phyloP scores from a whole-genome alignment of 2,329 filamentous ascomycete genomes.

The Pestalotiopsis sp. region DNA sequence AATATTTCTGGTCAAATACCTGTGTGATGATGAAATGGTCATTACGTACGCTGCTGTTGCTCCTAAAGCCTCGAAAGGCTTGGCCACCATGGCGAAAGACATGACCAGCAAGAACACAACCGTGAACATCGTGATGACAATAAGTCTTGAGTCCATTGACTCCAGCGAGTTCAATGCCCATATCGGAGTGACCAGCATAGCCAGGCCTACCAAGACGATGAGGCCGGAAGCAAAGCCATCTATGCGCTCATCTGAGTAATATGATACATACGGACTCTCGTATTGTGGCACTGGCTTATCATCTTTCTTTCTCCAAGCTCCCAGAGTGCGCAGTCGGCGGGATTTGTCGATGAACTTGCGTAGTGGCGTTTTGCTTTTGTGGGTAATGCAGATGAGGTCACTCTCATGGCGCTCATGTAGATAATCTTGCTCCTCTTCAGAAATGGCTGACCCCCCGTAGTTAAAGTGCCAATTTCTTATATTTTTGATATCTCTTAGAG shows the following conservation, averaged over 20 bases:
- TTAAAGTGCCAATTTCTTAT: conserved; percentile 25
- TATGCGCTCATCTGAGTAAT: conserved; percentile 15
- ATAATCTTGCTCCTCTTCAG: conserved; percentile 18
- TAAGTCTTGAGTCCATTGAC: conserved; percentile 22
- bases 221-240: conserved; percentile 23
- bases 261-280: conserved; percentile 1
- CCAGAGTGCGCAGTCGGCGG: conserved; percentile 16
- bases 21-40: no score
- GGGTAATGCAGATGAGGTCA: conserved; percentile 1
- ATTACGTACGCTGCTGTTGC: conserved; percentile 14
- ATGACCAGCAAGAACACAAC: conserved; percentile 18
- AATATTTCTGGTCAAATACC: no score
- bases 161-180: conserved; percentile 29
- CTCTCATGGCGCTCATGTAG: no score
- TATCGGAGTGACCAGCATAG: conserved; percentile 32
- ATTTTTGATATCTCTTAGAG: conserved; percentile 20
- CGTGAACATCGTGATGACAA: conserved; percentile 32
- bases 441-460: conserved; percentile 16
- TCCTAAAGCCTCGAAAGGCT: conserved; percentile 21
- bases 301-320: conserved; percentile 1
- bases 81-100: conserved; percentile 19
- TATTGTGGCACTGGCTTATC: background rate
- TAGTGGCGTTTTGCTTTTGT: conserved; percentile 17
- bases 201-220: conserved; percentile 24
- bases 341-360: conserved; percentile 16